Percentiles rank a stretch among this genome's conserved stretches.
These are phyloP conservation scores for Phytophthora capsici DNA, from an alignment of 352 stramenopile genomes.

Conservation along the genomic window DNA sequence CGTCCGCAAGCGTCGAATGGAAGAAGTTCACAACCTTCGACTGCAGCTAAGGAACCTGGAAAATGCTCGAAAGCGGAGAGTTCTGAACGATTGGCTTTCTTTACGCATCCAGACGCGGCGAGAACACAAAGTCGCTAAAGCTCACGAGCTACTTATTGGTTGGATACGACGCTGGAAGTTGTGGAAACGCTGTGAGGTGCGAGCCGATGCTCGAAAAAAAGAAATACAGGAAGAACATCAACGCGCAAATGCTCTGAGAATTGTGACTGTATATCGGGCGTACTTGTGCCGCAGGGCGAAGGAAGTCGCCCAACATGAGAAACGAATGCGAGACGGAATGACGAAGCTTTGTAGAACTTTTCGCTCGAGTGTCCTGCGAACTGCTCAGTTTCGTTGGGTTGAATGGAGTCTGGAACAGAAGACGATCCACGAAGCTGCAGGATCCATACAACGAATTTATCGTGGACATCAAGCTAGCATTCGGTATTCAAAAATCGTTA, in stretches of 20 bases:
- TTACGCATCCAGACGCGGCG: background rate
- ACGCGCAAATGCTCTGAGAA: background rate
- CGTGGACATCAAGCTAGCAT: background rate
- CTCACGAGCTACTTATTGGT: slow-evolving; percentile 10
- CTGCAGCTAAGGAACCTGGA: slow-evolving; percentile 2
- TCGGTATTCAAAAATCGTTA: background rate
- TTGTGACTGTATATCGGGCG: slow-evolving; percentile 11
- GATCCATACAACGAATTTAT: slow-evolving; percentile 15
- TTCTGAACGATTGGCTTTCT: slow-evolving; percentile 12
- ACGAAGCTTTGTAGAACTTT: background rate
- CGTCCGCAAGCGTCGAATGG: slow-evolving; percentile 23
- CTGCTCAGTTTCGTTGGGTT: slow-evolving; percentile 9
- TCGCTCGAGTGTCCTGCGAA: background rate
- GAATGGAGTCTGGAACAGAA: background rate
- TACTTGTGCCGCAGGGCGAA: slow-evolving; percentile 7
- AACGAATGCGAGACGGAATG: slow-evolving; percentile 6
- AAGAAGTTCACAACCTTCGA: slow-evolving; percentile 17
- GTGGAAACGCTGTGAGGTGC: slow-evolving; percentile 11
- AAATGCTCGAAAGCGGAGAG: slow-evolving; percentile 7
- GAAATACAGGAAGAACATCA: slow-evolving; percentile 4
- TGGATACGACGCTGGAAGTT: slow-evolving; percentile 23
- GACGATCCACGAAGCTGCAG: slow-evolving; percentile 1
- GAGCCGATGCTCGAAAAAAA: slow-evolving; percentile 4
- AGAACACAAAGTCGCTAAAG: background rate
- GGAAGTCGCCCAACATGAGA: background rate